Evolutionary conservation across 2,329 filamentous ascomycete genomes (phyloP), one percentile per base, ranked within the genome.

Genomic region (Paraphoma sp.): DNA sequence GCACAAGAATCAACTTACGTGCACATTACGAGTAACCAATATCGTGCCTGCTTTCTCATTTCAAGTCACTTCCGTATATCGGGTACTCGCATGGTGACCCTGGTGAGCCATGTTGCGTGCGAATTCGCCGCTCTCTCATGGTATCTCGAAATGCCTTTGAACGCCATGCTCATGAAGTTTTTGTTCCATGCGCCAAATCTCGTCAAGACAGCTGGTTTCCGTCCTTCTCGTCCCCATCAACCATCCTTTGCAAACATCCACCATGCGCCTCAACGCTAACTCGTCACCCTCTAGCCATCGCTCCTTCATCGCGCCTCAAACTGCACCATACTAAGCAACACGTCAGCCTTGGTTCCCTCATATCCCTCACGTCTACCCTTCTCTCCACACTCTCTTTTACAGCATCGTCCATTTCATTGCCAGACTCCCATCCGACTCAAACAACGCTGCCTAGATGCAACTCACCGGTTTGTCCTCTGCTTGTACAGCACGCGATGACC

Each of bases 401-500:
- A 7, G 40, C 33, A 30, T 42, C n/a, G 8, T 23, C 17, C 42
- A 43, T 18, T 10, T 17, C 38, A 31, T 40, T 23, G 33, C 23
- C 14, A 17, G 4, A 40, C n/a, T 5, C 5, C 3, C 23, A 23
- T 23, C 23, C 23, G 23, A 2, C 23, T 23, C 23, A 23, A 23
- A 23, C 23, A 3, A 23, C 5, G 23, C 23, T 23, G 23, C 23
- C 23, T 23, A 5, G 23, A 23, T 23, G 23, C n/a, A 45, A 81
- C 89, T 79, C 77, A 97, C 95, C 95, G 87, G 84, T 96, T 97
- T 44, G 95, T 99, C 74, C 95, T 83, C 86, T 97, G 92, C 86
- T 99, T 99, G 81, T 98, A 98, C 66, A 99, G 81, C 59, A 99
- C 93, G 64, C 95, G 89, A 72, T 97, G 95, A 7, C 95, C 95